Percentiles rank a stretch among this genome's conserved stretches.
phyloP scores from a whole-genome alignment of 805 yeast species.

The Candida coleopterorum region DNA sequence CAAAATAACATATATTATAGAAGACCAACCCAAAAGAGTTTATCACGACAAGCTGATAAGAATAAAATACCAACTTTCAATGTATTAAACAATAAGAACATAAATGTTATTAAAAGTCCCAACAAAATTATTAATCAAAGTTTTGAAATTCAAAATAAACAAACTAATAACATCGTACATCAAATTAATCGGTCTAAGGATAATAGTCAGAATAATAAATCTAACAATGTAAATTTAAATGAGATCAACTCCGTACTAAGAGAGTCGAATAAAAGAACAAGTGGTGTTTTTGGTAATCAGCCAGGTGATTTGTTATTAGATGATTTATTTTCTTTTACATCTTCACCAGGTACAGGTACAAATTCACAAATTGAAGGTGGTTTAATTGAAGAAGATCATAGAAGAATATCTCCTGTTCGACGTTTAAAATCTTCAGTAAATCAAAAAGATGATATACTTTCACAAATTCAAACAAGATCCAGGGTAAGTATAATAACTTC shows the following conservation, averaged over 20 bases:
- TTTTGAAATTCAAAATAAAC: no score
- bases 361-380: no score
- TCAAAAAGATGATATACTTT: no score
- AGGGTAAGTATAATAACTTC: no score
- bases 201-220: no score
- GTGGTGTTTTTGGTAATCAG: conserved; percentile 42
- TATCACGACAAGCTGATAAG: conserved; percentile 3
- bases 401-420: no score
- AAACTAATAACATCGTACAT: no score
- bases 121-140: no score
- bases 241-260: neutral
- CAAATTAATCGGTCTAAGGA: neutral
- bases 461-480: no score
- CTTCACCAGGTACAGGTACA: neutral
- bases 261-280: neutral
- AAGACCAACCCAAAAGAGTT: conserved; percentile 3
- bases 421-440: no score
- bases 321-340: conserved; percentile 2
- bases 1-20: conserved; percentile 2
- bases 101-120: neutral
- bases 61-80: neutral
- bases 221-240: no score
- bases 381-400: no score
- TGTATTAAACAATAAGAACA: neutral
- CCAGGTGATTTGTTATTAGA: conserved; percentile 49